These are phyloP conservation scores for Thymus quinquecostatus DNA, from an alignment of 257 asterid species.

Conservation along the genomic window DNA sequence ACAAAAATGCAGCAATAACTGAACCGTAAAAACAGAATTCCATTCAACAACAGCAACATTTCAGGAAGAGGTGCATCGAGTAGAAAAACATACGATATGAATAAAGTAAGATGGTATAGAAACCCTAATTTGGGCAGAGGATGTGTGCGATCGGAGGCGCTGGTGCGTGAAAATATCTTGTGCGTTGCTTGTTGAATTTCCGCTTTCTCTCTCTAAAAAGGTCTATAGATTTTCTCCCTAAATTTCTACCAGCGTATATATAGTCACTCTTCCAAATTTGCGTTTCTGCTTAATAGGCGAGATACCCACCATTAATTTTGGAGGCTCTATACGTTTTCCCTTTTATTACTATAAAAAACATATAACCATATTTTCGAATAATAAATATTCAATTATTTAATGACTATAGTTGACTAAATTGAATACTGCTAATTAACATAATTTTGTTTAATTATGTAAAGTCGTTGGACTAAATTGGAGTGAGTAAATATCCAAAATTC, in stretches of 20 bases:
- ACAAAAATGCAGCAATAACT: slow-evolving; percentile 29
- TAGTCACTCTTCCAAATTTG: slow-evolving; percentile 30
- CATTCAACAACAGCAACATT: background rate
- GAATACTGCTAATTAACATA: no score
- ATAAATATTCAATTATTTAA: no score
- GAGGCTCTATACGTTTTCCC: slow-evolving; percentile 31
- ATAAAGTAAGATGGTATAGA: slow-evolving; percentile 33
- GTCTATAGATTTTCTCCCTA: slow-evolving; percentile 28
- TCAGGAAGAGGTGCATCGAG: no score
- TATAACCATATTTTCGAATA: no score
- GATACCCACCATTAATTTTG: slow-evolving; percentile 34
- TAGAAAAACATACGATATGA: slow-evolving; percentile 36
- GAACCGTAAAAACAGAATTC: slow-evolving; percentile 5
- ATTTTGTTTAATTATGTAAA: no score
- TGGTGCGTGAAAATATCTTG: slow-evolving; percentile 38
- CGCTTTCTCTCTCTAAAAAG: slow-evolving; percentile 38
- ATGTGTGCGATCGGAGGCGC: slow-evolving; percentile 44
- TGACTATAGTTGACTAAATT: no score
- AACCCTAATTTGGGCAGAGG: slow-evolving; percentile 47
- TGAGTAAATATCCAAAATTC: background rate
- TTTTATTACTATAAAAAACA: no score
- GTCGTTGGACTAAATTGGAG: background rate
- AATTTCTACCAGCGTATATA: slow-evolving; percentile 28
- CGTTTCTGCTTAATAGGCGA: slow-evolving; percentile 47
- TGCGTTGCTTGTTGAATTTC: slow-evolving; percentile 26